These are phyloP conservation scores for Fusarium praegraminearum DNA, from an alignment of 2,329 filamentous ascomycete genomes.

Conservation along the genomic window DNA sequence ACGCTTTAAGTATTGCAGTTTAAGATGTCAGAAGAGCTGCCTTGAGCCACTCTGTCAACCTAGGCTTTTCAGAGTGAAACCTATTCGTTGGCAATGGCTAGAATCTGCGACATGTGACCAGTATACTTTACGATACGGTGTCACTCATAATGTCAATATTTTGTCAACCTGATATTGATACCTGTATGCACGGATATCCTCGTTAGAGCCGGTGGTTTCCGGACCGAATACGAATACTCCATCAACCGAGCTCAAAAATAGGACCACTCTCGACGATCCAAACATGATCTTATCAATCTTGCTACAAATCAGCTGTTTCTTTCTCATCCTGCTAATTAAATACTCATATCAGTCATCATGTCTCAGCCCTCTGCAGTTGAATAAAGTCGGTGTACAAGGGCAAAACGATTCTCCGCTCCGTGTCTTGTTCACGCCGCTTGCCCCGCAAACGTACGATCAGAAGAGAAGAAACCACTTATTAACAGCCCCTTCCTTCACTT, in stretches of 20 bases:
- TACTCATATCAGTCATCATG: not conserved
- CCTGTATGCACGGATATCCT: not conserved
- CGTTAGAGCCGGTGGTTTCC: not conserved
- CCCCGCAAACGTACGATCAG: slow-evolving; percentile 40
- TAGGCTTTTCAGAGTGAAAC: too few relatives aligned
- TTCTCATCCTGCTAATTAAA: not conserved
- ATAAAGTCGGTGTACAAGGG: slow-evolving; percentile 31
- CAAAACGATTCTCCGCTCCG: slow-evolving; percentile 41
- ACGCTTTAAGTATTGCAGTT: not conserved
- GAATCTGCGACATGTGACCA: not conserved
- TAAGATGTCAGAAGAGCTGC: too few relatives aligned
- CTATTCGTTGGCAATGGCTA: too few relatives aligned
- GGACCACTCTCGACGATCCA: not conserved
- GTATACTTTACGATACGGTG: not conserved
- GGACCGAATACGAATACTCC: slow-evolving; percentile 4
- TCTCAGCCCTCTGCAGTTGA: not conserved
- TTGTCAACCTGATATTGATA: not conserved
- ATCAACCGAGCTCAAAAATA: not conserved
- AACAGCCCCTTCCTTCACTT: slow-evolving; percentile 3
- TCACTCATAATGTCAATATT: not conserved
- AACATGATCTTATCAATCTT: slow-evolving; percentile 8
- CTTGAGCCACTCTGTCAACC: too few relatives aligned
- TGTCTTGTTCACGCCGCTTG: not conserved
- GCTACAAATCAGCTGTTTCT: not conserved
- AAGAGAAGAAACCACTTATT: not conserved